Evolutionary conservation across 2,329 filamentous ascomycete genomes (phyloP).

Genomic region (Chalara sp.): DNA sequence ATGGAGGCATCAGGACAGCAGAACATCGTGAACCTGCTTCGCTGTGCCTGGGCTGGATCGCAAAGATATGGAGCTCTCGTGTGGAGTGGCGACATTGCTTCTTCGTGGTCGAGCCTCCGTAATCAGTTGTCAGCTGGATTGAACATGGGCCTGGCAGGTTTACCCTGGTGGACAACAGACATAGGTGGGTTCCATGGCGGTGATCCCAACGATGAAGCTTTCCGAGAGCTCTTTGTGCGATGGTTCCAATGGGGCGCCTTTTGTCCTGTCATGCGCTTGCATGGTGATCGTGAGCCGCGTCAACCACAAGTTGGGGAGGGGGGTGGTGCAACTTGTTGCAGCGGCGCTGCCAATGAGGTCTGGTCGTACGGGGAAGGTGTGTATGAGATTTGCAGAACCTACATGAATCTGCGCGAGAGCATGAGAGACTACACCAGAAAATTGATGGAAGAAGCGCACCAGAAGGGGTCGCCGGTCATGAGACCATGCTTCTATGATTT

Average conservation of each 20-base stretch:
- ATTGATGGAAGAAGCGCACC: constrained; percentile 54
- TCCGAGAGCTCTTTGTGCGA: constrained; percentile 56
- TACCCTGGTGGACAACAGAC: constrained; percentile 65
- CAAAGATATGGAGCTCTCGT: constrained; percentile 60
- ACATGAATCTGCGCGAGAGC: constrained; percentile 50
- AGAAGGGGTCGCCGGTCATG: constrained; percentile 54
- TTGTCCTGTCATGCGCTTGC: constrained; percentile 60
- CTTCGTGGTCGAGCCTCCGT: constrained; percentile 52
- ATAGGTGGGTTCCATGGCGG: constrained; percentile 66
- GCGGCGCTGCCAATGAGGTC: constrained; percentile 52
- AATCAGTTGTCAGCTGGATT: constrained; percentile 54
- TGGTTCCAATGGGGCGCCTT: constrained; percentile 68
- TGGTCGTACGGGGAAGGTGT: constrained; percentile 59
- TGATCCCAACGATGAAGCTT: constrained; percentile 44
- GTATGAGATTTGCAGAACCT: constrained; percentile 52
- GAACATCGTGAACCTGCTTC: constrained; percentile 52
- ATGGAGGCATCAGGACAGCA: constrained; percentile 43
- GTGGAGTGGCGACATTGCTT: constrained; percentile 62
- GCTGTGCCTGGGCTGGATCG: constrained; percentile 50
- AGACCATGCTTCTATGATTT: constrained; percentile 62
- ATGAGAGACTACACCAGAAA: constrained; percentile 49
- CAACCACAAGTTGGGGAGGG: constrained; percentile 30
- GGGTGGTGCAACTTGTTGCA: constrained; percentile 13
- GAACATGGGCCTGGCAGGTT: constrained; percentile 57
- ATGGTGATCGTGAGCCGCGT: constrained; percentile 58